A percentile compares a stretch with the other conserved stretches of the same genome.
These are phyloP conservation scores for Amaranthus tricolor DNA, from an alignment of 179 eudicot species.

Conservation along the genomic window DNA sequence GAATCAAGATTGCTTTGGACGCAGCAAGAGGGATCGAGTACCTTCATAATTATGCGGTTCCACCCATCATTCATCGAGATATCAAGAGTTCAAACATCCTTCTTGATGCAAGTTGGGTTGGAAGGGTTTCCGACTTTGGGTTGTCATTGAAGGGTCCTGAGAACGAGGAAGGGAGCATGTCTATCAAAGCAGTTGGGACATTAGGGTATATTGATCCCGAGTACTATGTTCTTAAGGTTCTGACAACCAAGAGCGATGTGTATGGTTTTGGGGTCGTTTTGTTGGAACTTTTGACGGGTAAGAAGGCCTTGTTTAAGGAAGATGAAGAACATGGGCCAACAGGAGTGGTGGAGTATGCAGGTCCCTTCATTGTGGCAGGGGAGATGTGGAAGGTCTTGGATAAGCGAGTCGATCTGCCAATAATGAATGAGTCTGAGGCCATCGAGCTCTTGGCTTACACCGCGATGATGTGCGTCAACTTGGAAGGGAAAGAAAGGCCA, in stretches of 20 bases:
- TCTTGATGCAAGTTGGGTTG: slow-evolving; percentile 54
- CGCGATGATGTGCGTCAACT: slow-evolving; percentile 53
- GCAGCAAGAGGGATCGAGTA: slow-evolving; percentile 67
- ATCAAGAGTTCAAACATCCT: slow-evolving; percentile 61
- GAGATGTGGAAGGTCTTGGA: slow-evolving; percentile 53
- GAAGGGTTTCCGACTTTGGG: slow-evolving; percentile 59
- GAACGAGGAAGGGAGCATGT: slow-evolving; percentile 38
- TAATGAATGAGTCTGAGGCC: slow-evolving; percentile 53
- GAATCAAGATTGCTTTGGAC: slow-evolving; percentile 58
- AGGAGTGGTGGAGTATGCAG: slow-evolving; percentile 51
- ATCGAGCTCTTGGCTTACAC: slow-evolving; percentile 52
- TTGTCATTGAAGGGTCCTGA: slow-evolving; percentile 44
- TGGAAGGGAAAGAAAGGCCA: slow-evolving; percentile 58
- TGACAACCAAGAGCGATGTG: slow-evolving; percentile 61
- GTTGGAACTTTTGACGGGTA: slow-evolving; percentile 57
- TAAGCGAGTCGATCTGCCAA: slow-evolving; percentile 41
- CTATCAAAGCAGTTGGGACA: slow-evolving; percentile 46
- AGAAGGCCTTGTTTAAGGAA: slow-evolving; percentile 49
- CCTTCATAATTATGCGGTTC: slow-evolving; percentile 66
- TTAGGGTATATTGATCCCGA: slow-evolving; percentile 61
- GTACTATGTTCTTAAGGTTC: slow-evolving; percentile 43
- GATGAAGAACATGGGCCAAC: slow-evolving; percentile 37
- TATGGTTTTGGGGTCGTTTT: slow-evolving; percentile 62
- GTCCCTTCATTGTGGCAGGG: slow-evolving; percentile 40
- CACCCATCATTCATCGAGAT: slow-evolving; percentile 65